phyloP scores from a whole-genome alignment of 805 yeast genomes.

The Starmerella tilneyi region DNA sequence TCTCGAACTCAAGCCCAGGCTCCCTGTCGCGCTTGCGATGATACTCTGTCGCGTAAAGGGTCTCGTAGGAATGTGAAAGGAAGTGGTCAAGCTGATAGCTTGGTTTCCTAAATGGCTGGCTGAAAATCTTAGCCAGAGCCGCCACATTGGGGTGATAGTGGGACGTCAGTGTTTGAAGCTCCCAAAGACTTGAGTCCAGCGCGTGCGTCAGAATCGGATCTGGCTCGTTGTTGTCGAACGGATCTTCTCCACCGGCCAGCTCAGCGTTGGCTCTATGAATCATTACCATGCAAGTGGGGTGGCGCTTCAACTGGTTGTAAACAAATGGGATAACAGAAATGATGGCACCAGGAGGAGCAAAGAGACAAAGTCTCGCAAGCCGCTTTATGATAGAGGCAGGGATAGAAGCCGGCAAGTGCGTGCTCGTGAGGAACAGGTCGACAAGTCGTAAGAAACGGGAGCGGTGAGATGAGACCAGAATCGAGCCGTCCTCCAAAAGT shows the following conservation, averaged over 20 bases:
- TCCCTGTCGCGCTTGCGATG: constrained; percentile 29
- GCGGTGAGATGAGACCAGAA: constrained; percentile 69
- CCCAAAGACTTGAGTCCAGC: constrained; percentile 84
- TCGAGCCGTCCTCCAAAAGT: constrained; percentile 54
- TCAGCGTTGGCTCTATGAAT: constrained; percentile 42
- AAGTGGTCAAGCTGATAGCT: constrained; percentile 88
- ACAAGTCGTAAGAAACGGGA: constrained; percentile 80
- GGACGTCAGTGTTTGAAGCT: constrained; percentile 60
- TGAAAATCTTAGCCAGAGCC: constrained; percentile 74
- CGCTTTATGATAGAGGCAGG: constrained; percentile 84
- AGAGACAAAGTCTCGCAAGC: constrained; percentile 60
- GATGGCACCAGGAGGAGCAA: constrained; percentile 80
- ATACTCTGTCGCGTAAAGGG: constrained; percentile 46
- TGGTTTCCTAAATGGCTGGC: constrained; percentile 77
- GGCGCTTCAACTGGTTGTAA: constrained; percentile 78
- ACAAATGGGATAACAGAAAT: constrained; percentile 83
- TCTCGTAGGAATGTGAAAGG: constrained; percentile 79
- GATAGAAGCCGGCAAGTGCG: constrained; percentile 73
- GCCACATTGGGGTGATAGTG: constrained; percentile 96
- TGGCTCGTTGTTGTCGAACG: constrained; percentile 49
- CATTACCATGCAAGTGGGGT: constrained; percentile 87
- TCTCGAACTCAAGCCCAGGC: constrained; percentile 59
- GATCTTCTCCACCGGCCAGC: constrained; percentile 37
- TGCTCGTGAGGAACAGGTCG: constrained; percentile 74
- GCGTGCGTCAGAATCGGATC: constrained; percentile 79